These are phyloP conservation scores for Isabelozyma pseudorhagii DNA, from an alignment of 805 yeast genomes.

Conservation along the genomic window DNA sequence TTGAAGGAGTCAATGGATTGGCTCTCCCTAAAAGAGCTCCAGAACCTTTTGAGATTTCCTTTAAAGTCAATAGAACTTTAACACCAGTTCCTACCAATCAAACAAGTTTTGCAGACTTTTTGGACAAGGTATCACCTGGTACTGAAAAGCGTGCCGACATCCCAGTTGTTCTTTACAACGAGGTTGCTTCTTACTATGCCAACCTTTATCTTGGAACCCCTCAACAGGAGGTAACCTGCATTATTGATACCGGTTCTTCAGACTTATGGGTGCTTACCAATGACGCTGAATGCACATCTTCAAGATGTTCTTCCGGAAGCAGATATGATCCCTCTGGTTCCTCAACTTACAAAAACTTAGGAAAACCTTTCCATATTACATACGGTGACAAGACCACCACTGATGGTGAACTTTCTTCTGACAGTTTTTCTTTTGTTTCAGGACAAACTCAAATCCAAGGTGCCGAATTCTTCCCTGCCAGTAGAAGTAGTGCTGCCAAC, in stretches of 20 bases:
- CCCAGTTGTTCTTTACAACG: not conserved
- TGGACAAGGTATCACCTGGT: no score
- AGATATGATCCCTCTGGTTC: constrained; percentile 26
- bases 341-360: constrained; percentile 17
- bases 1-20: no score
- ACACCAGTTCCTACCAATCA: no score
- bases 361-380: constrained; percentile 15
- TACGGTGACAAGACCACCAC: constrained; percentile 43
- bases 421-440: not conserved
- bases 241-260: constrained; percentile 23
- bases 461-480: not conserved
- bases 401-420: constrained; percentile 45
- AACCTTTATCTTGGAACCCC: constrained; percentile 9
- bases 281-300: not conserved
- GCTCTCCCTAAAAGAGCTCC: no score
- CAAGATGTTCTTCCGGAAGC: no score
- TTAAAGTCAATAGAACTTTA: no score
- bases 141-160: no score
- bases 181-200: not conserved
- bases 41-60: no score
- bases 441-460: not conserved
- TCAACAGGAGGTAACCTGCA: constrained; percentile 12
- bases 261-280: constrained; percentile 19
- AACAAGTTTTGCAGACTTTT: no score
- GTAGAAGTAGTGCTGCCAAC: not conserved